Base-by-base conservation (phyloP, 176 grass and related monocot genomes). In the Eragrostis curvula region DNA sequence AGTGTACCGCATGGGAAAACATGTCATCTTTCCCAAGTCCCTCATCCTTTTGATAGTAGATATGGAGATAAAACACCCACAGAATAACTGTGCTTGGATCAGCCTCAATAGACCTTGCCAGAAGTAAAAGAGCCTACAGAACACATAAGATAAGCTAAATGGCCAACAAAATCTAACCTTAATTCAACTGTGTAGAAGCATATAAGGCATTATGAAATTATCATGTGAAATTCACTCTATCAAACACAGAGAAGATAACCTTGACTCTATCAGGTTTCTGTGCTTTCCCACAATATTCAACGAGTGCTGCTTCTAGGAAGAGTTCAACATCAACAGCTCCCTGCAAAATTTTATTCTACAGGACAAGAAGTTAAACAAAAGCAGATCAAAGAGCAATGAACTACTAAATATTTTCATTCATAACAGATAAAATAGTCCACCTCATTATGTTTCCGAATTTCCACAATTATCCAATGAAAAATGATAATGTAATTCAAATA, bases 21-120 rank as follows among this genome's bases (percentile, higher is more conserved):
- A 96, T 96, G 78, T 99, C 96, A 83, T 99, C 96, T 77, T 96
- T 96, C 43, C 91, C 93, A 71, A 96, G 87, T 74, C 85, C 87
- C 78, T 88, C 94, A 83, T 93, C 87, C 79, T 99, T 99, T 80
- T 85, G 85, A 74, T 96, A 96, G 76, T 96, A 96, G 87, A 96
- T 90, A 77, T 96, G 91, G 73, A 99, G 91, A 92, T 99, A 99
- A 81, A 99, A 86, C 68, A 99, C 83, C 96, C 96, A 99, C 70
- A 96, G 72, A 48, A 88, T 79, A 66, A 83, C 85, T 65, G 87
- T 93, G 71, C 86, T 91, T 83, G 93, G 96, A 84, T 92, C 79
- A 70, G 85, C 83, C 83, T 99, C 96, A 80, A 99, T 89, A 57
- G 89, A 88, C 43, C 89, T 90, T 24, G 96, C 88, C 83, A 99